Conservation (phyloP, 1,284 basidiomycete species). For the Ustilago trichophora region DNA sequence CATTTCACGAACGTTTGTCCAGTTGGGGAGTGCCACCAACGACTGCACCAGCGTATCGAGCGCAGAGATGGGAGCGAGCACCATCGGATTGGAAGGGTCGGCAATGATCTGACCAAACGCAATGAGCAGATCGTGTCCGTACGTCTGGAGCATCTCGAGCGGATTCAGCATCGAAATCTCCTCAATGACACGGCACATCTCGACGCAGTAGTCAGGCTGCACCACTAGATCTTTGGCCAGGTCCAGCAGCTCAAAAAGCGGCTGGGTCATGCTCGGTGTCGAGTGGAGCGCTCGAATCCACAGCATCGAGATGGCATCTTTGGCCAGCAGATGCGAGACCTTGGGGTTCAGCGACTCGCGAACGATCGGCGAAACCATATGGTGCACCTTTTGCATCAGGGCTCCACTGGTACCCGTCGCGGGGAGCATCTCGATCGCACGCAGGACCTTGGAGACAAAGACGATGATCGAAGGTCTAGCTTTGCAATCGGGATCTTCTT, state of each 20-base stretch:
- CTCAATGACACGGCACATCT: slow-evolving; percentile 58
- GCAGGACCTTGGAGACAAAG: slow-evolving; percentile 59
- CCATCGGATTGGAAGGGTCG: slow-evolving; percentile 52
- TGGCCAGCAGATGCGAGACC: slow-evolving; percentile 53
- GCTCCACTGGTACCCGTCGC: slow-evolving; percentile 30
- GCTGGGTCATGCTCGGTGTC: slow-evolving; percentile 52
- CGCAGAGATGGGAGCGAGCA: slow-evolving; percentile 53
- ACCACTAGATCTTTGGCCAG: slow-evolving; percentile 47
- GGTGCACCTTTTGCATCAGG: slow-evolving; percentile 50
- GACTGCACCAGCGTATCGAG: slow-evolving; percentile 56
- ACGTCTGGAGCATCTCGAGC: slow-evolving; percentile 46
- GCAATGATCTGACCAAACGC: slow-evolving; percentile 52
- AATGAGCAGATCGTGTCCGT: slow-evolving; percentile 47
- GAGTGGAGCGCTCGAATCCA: slow-evolving; percentile 59
- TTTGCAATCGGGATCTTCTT: slow-evolving; percentile 59
- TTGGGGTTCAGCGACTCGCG: slow-evolving; percentile 47
- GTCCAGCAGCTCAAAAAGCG: slow-evolving; percentile 54
- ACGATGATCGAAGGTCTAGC: slow-evolving; percentile 59
- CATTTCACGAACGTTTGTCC: slow-evolving; percentile 26
- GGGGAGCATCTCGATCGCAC: slow-evolving; percentile 51
- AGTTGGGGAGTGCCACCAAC: slow-evolving; percentile 39
- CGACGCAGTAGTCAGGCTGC: slow-evolving; percentile 59
- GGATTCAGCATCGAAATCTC: slow-evolving; percentile 59
- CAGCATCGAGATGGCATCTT: slow-evolving; percentile 60
- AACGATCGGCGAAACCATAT: slow-evolving; percentile 57